A percentile compares a stretch with the other conserved stretches of the same genome.
phyloP scores from a whole-genome alignment of 129 eudicot genomes.

The Calendula officinalis region DNA sequence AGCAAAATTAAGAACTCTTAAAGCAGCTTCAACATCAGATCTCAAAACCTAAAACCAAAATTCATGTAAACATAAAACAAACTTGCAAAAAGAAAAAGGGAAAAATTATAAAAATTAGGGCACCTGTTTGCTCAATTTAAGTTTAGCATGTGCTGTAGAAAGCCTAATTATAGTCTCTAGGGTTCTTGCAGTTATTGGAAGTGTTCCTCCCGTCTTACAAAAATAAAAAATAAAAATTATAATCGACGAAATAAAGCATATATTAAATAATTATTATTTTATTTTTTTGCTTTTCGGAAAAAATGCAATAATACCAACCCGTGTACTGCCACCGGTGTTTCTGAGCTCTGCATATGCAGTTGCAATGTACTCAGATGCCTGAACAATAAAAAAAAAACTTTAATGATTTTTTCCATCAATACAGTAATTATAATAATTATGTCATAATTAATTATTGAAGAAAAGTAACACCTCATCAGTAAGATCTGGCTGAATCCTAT shows the following conservation, averaged over 20 bases:
- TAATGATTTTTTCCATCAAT: no score
- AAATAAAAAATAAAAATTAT: neutral
- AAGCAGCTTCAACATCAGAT: conserved; percentile 92
- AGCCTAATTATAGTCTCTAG: conserved; percentile 92
- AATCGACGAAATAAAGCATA: neutral
- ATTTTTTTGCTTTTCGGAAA: no score
- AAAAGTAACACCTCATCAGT: conserved; percentile 73
- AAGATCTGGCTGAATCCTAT: conserved; percentile 91
- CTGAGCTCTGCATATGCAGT: conserved; percentile 98
- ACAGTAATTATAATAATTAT: no score
- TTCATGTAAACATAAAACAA: conserved; percentile 2
- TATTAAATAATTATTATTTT: no score
- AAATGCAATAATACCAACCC: conserved; percentile 44
- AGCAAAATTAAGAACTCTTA: conserved; percentile 91
- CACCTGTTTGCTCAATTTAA: conserved; percentile 90
- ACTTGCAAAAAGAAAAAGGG: neutral
- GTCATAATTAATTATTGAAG: neutral
- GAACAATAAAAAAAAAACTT: conserved; percentile 16
- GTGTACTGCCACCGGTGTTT: conserved; percentile 67
- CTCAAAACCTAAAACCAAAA: conserved; percentile 51
- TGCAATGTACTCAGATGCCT: conserved; percentile 97
- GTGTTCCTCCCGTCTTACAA: conserved; percentile 83
- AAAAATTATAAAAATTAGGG: neutral
- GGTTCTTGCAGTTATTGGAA: conserved; percentile 99
- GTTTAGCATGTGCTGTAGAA: conserved; percentile 98